A percentile compares a stretch with the other conserved stretches of the same genome.
Evolutionary conservation across 768 basidiomycete genomes (phyloP).

Genomic region (Mrakia gelida): DNA sequence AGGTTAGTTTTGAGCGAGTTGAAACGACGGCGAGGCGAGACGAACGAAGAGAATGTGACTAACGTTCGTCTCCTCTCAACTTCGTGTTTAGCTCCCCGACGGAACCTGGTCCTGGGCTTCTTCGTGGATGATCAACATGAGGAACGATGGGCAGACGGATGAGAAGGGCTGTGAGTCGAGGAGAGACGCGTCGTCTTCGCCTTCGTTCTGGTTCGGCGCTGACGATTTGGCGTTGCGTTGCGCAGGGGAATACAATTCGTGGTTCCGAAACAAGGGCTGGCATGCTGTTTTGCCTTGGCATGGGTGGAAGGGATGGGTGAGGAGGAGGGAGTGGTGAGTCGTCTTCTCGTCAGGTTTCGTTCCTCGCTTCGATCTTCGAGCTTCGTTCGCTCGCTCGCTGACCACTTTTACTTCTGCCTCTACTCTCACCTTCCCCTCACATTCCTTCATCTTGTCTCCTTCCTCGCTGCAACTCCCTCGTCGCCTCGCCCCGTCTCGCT

Average conservation of each 20-base stretch:
- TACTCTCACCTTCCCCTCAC: background rate
- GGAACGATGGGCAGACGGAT: constrained; percentile 30
- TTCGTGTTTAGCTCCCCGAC: constrained; percentile 32
- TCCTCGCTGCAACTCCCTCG: no score
- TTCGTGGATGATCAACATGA: constrained; percentile 32
- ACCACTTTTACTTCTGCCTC: background rate
- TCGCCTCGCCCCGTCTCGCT: no score
- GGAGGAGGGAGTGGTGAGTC: constrained; percentile 25
- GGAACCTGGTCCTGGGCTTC: constrained; percentile 31
- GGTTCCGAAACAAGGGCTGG: constrained; percentile 24
- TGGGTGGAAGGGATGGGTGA: constrained; percentile 31
- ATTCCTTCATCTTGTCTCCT: background rate
- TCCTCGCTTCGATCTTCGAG: background rate
- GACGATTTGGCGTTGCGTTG: no score
- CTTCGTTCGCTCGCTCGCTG: background rate
- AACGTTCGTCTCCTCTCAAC: no score
- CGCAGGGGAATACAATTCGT: constrained; percentile 31
- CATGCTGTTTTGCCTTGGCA: constrained; percentile 30
- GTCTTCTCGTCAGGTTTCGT: background rate
- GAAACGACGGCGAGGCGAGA: no score
- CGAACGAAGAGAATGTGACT: background rate
- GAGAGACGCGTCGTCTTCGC: background rate
- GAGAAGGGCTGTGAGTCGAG: constrained; percentile 30
- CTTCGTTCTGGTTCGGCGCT: no score
- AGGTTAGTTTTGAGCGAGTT: constrained; percentile 9